These are phyloP conservation scores for Fusarium mundagurra DNA, from an alignment of 2,329 filamentous ascomycete species.

Conservation along the genomic window DNA sequence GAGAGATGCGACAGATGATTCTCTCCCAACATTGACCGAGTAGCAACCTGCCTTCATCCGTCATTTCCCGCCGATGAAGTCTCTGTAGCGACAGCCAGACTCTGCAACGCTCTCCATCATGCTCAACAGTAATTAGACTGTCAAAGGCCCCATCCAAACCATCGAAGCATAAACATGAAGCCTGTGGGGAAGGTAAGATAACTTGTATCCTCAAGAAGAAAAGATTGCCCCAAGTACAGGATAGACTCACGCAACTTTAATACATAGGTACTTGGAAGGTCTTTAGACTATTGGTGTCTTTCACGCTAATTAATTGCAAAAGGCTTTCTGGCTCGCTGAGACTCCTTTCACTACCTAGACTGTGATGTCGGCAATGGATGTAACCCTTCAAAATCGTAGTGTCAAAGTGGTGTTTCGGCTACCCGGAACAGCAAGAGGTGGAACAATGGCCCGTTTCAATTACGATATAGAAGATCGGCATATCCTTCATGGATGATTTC, in stretches of 20 bases:
- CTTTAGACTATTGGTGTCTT: rapidly evolving
- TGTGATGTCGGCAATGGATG: not conserved
- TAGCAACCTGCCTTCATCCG: rapidly evolving
- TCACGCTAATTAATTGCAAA: rapidly evolving
- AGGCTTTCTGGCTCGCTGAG: rapidly evolving
- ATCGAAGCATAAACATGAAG: rapidly evolving
- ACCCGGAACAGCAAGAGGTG: not conserved
- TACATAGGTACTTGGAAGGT: not conserved
- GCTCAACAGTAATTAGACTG: too few species aligned
- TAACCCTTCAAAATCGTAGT: not conserved
- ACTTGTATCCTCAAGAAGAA: not conserved
- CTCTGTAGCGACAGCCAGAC: not conserved
- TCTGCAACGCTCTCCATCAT: not conserved
- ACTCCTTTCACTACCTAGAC: rapidly evolving
- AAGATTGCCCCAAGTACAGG: too few species aligned
- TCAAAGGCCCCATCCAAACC: rapidly evolving
- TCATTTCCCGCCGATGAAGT: too few species aligned
- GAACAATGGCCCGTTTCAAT: not conserved
- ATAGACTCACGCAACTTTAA: not conserved
- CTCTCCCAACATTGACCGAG: not conserved
- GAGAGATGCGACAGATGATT: rapidly evolving
- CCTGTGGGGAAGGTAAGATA: not conserved
- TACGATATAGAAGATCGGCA: rapidly evolving
- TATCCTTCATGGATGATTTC: not conserved
- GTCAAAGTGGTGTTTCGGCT: not conserved